Percentiles rank a stretch among this genome's conserved stretches.
phyloP scores from a whole-genome alignment of 2,329 filamentous ascomycete species.

The Rutstroemia sydowiana region DNA sequence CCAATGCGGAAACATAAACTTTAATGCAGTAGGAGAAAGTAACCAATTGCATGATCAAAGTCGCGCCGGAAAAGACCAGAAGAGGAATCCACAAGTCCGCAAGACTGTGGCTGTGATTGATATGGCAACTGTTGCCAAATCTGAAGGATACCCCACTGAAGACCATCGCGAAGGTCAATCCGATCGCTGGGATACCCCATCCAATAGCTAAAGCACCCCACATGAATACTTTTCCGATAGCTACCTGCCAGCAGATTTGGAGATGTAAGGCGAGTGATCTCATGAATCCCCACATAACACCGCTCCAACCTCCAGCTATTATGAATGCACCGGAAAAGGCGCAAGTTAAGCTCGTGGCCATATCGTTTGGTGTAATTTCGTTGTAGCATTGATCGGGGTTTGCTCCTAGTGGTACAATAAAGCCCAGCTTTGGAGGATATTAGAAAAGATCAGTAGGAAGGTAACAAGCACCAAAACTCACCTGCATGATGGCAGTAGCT shows the following conservation, averaged over 20 bases:
- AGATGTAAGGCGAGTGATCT: slow-evolving; percentile 87
- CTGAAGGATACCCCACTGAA: slow-evolving; percentile 91
- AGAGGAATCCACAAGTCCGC: slow-evolving; percentile 87
- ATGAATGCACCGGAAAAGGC: slow-evolving; percentile 83
- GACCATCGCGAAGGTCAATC: slow-evolving; percentile 68
- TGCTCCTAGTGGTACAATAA: slow-evolving; percentile 77
- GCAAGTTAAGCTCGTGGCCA: slow-evolving; percentile 74
- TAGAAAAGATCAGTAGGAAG: not conserved
- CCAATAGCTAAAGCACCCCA: slow-evolving; percentile 72
- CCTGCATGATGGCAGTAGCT: slow-evolving; percentile 71
- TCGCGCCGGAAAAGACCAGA: slow-evolving; percentile 66
- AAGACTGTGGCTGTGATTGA: slow-evolving; percentile 81
- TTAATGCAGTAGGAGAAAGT: slow-evolving; percentile 93
- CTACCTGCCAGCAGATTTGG: slow-evolving; percentile 95
- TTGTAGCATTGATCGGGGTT: slow-evolving; percentile 80
- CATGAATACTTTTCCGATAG: slow-evolving; percentile 85
- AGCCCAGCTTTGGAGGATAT: slow-evolving; percentile 58
- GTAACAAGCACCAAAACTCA: slow-evolving; percentile 39
- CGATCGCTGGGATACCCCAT: slow-evolving; percentile 75
- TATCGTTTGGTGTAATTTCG: slow-evolving; percentile 85
- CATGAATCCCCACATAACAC: slow-evolving; percentile 85
- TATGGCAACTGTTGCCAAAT: slow-evolving; percentile 84
- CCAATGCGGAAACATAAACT: slow-evolving; percentile 80
- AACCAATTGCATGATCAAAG: slow-evolving; percentile 71
- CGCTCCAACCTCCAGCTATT: slow-evolving; percentile 76